These are phyloP conservation scores for Penstemon eatonii DNA, from an alignment of 257 asterid genomes.

Conservation along the genomic window DNA sequence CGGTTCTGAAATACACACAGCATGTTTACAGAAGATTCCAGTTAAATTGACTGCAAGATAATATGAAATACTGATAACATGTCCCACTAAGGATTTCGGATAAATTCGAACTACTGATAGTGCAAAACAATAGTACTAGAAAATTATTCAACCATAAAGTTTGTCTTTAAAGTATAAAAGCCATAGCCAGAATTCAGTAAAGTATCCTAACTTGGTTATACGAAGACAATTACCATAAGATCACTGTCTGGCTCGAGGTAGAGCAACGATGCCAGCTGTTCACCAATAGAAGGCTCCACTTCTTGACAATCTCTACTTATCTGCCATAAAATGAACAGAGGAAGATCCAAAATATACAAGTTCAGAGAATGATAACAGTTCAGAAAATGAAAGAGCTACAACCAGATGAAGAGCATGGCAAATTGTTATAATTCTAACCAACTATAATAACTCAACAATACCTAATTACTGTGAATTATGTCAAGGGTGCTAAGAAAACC, in stretches of 20 bases:
- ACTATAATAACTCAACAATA: no score
- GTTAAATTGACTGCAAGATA: neutral
- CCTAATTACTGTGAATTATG: no score
- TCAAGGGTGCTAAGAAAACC: no score
- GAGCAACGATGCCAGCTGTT: constrained; percentile 80
- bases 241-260: constrained; percentile 95
- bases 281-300: constrained; percentile 83
- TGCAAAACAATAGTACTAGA: neutral
- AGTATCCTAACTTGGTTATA: constrained; percentile 10
- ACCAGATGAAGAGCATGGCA: neutral
- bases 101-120: neutral
- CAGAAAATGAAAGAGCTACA: neutral
- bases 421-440: no score
- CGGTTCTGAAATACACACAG: neutral
- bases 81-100: neutral
- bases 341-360: neutral
- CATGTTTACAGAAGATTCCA: neutral
- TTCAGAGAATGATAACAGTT: neutral
- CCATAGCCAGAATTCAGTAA: constrained; percentile 8
- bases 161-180: neutral
- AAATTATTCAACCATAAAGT: neutral
- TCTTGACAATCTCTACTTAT: constrained; percentile 97
- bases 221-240: constrained; percentile 64
- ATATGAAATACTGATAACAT: neutral
- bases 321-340: constrained; percentile 51